Conservation (phyloP, 148 eudicot genomes). For the Rhododendron williamsianum region DNA sequence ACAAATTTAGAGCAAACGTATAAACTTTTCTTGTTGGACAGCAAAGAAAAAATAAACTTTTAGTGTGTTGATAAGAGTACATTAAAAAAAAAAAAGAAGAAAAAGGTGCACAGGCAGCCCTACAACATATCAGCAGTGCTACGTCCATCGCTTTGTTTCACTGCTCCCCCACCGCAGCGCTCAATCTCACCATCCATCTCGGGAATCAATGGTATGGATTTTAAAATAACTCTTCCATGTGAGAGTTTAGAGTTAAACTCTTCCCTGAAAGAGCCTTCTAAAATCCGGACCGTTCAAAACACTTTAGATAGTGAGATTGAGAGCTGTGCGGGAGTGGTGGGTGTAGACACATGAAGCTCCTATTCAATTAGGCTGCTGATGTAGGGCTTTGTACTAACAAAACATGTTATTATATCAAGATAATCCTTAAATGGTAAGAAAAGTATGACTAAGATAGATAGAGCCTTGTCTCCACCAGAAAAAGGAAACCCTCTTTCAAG, state of each 20-base stretch:
- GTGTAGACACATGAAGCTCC: neutral
- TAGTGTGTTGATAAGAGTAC: neutral
- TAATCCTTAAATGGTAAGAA: neutral
- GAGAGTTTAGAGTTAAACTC: too few relatives aligned
- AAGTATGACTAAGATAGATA: neutral
- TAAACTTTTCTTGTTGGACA: too few relatives aligned
- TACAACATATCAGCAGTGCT: neutral
- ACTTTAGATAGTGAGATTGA: too few relatives aligned
- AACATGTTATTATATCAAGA: neutral
- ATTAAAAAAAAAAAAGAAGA: neutral
- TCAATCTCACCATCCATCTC: too few relatives aligned
- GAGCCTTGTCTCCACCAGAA: neutral
- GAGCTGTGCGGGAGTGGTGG: too few relatives aligned
- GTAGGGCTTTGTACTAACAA: neutral
- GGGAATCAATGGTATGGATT: too few relatives aligned
- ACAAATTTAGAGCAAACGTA: neutral
- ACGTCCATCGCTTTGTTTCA: too few relatives aligned
- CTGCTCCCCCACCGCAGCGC: too few relatives aligned
- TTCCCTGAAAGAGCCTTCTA: too few relatives aligned
- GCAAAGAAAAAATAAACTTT: too few relatives aligned
- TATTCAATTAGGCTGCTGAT: neutral
- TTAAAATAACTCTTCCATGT: too few relatives aligned
- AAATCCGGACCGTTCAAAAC: too few relatives aligned
- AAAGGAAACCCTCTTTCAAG: neutral
- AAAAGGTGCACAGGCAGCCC: neutral